A percentile compares a stretch with the other conserved stretches of the same genome.
Conservation (phyloP, 768 basidiomycete species). For the Tricholoma matsutake region DNA sequence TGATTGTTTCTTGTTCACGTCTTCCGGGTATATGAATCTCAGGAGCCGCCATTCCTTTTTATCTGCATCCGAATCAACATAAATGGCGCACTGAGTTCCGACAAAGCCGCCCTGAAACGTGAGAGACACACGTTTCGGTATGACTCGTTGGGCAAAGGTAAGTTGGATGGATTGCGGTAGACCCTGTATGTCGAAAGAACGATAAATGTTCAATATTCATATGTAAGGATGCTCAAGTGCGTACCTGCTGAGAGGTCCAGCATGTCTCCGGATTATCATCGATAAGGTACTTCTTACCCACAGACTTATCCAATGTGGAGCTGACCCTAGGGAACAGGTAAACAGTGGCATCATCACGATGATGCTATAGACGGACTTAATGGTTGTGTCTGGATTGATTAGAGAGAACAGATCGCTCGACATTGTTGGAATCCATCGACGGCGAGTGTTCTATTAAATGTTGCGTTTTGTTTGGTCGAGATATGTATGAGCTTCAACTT, state of each 20-base stretch:
- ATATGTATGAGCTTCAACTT: too few relatives aligned
- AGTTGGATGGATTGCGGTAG: slow-evolving; percentile 75
- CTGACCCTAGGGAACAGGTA: slow-evolving; percentile 55
- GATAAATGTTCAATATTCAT: too few relatives aligned
- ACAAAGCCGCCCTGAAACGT: slow-evolving; percentile 90
- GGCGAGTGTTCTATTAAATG: background rate
- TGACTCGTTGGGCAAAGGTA: slow-evolving; percentile 49
- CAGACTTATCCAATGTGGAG: slow-evolving; percentile 73
- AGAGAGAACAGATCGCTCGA: slow-evolving; percentile 33
- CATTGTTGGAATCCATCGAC: slow-evolving; percentile 10
- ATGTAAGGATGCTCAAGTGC: background rate
- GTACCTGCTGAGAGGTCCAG: slow-evolving; percentile 80
- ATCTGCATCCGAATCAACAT: slow-evolving; percentile 26
- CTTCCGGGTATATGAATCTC: slow-evolving; percentile 68
- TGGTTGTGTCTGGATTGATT: slow-evolving; percentile 39
- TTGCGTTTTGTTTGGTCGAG: background rate
- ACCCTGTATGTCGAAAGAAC: slow-evolving; percentile 44
- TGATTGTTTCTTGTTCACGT: slow-evolving; percentile 69
- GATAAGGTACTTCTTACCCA: slow-evolving; percentile 65
- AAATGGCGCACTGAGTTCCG: slow-evolving; percentile 59
- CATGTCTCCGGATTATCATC: slow-evolving; percentile 77
- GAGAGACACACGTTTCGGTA: slow-evolving; percentile 52
- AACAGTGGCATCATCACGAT: background rate
- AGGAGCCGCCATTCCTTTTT: slow-evolving; percentile 47
- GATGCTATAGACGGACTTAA: slow-evolving; percentile 42